phyloP scores from a whole-genome alignment of 495 filamentous ascomycete genomes.

The Penicillium verhagenii region DNA sequence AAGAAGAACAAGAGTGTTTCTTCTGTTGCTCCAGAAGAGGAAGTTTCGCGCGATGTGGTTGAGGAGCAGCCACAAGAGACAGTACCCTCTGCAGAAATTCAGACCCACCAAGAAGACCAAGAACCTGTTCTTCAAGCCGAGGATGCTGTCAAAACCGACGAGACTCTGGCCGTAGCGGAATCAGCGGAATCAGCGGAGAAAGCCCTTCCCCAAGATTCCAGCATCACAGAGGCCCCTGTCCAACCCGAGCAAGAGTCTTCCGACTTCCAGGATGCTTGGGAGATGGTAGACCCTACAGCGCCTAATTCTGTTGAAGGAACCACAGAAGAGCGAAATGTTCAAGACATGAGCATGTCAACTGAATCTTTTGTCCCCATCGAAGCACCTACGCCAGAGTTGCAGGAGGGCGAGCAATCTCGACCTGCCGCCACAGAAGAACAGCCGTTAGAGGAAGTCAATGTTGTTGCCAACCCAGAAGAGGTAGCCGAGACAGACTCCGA shows the following conservation, averaged over 20 bases:
- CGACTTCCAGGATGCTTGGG: conserved; percentile 4
- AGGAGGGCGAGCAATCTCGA: neutral
- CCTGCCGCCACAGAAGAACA: neutral
- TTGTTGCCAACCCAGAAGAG: conserved; percentile 8
- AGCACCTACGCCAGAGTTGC: neutral
- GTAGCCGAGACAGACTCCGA: conserved; percentile 19
- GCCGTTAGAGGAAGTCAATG: neutral
- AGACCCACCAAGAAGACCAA: conserved; percentile 1
- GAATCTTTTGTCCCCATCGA: neutral
- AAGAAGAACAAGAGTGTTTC: conserved; percentile 30
- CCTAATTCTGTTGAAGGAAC: neutral
- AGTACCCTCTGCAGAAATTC: neutral
- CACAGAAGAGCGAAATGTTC: neutral
- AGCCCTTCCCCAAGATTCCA: conserved; percentile 3
- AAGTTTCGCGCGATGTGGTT: neutral
- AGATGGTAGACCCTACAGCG: conserved; percentile 6
- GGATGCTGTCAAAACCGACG: neutral
- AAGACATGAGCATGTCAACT: neutral
- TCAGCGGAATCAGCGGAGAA: neutral
- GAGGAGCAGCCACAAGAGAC: neutral
- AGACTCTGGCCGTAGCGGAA: neutral
- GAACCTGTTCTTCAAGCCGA: neutral
- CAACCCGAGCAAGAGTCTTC: neutral
- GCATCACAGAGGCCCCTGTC: neutral
- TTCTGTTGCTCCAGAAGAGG: neutral